phyloP scores from a whole-genome alignment of 1,284 basidiomycete species.

The Rhizoctonia solani region DNA sequence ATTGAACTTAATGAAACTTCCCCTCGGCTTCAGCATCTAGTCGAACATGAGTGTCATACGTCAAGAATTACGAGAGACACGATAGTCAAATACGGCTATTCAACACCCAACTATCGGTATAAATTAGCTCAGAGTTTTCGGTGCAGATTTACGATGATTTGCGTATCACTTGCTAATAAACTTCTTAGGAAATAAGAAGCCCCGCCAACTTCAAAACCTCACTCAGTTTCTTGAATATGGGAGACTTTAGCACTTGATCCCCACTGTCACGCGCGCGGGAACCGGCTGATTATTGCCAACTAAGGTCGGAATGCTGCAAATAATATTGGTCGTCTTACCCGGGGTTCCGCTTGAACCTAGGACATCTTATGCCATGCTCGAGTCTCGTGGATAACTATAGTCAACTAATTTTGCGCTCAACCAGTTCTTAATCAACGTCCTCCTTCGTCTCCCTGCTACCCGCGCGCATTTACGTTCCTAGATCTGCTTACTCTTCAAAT shows the following conservation, averaged over 20 bases:
- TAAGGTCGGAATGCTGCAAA: too few species aligned
- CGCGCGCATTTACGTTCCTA: background rate
- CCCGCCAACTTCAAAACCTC: background rate
- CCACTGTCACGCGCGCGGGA: background rate
- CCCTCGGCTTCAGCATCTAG: background rate
- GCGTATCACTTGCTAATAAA: background rate
- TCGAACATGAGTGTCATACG: background rate
- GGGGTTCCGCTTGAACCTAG: background rate
- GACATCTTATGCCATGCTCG: background rate
- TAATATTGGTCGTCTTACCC: too few species aligned
- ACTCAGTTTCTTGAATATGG: background rate
- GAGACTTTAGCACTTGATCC: background rate
- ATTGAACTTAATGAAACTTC: background rate
- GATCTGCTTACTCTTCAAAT: background rate
- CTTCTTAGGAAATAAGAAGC: background rate
- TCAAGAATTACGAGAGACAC: background rate
- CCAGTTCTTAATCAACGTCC: background rate
- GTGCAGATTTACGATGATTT: too few species aligned
- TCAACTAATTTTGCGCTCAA: background rate
- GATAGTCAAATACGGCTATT: background rate
- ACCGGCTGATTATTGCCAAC: background rate
- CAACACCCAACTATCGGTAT: background rate
- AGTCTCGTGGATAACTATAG: background rate
- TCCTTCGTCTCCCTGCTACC: background rate
- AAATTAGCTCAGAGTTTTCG: slow-evolving; percentile 1